Conservation (phyloP, 805 yeast genomes). For the Candida taoyuanica region DNA sequence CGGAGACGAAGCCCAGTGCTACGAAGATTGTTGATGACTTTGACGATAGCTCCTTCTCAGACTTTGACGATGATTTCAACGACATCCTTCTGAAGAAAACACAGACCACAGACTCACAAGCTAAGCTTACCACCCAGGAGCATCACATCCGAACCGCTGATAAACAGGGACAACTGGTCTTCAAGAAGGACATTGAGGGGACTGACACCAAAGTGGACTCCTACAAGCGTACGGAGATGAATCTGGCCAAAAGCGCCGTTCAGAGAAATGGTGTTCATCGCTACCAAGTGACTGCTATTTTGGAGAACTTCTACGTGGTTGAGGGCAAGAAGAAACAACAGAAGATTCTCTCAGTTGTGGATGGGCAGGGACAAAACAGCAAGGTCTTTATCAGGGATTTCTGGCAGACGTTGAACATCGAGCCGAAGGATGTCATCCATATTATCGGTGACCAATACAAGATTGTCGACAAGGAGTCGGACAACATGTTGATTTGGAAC, state of each 20-base stretch:
- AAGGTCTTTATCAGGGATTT: constrained; percentile 58
- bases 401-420: constrained; percentile 47
- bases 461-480: constrained; percentile 49
- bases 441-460: constrained; percentile 40
- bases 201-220: constrained; percentile 15
- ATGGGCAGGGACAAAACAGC: constrained; percentile 28
- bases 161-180: constrained; percentile 18
- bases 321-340: constrained; percentile 37
- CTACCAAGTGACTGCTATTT: constrained; percentile 38
- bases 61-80: constrained; percentile 19
- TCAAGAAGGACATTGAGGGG: constrained; percentile 24
- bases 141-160: constrained; percentile 18
- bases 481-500: constrained; percentile 67
- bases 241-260: constrained; percentile 40
- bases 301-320: constrained; percentile 30
- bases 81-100: constrained; percentile 14
- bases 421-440: constrained; percentile 55
- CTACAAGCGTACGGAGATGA: constrained; percentile 12
- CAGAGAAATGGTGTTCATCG: constrained; percentile 43
- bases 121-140: constrained; percentile 21
- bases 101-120: constrained; percentile 4
- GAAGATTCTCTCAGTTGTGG: constrained; percentile 48
- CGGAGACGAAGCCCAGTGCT: no score
- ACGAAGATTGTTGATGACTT: constrained; percentile 6
- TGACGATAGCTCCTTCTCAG: constrained; percentile 11